Conservation (phyloP, 371 early-diverging fungal genomes). For the Mucor sp. region DNA sequence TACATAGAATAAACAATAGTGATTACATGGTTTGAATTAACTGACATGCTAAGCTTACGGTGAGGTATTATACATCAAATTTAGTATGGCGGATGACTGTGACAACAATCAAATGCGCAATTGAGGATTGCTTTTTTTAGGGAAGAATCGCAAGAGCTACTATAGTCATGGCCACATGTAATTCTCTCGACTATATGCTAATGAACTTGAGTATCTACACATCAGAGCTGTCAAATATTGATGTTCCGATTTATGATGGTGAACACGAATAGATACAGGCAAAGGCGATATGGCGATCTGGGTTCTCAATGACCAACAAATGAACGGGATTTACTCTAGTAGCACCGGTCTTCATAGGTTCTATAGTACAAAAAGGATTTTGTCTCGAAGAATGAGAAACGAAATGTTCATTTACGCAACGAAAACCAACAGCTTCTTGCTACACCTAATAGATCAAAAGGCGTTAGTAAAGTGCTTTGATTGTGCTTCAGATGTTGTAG, state of each 20-base stretch:
- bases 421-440: neutral
- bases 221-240: neutral
- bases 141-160: no score
- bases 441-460: neutral
- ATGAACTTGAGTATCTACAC: neutral
- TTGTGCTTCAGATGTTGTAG: neutral
- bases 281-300: neutral
- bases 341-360: neutral
- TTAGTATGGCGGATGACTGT: neutral
- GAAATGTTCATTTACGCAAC: no score
- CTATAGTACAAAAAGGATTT: no score
- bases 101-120: neutral
- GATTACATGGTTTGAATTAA: neutral
- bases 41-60: neutral
- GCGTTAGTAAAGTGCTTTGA: neutral
- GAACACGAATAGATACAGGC: neutral
- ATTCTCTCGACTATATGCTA: no score
- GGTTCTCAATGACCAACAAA: neutral
- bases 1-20: neutral
- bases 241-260: neutral
- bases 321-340: neutral
- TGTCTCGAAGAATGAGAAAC: no score
- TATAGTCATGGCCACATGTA: no score
- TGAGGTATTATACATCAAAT: neutral
- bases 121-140: no score